Evolutionary conservation across 1,139 yeast species (phyloP), one percentile per base, ranked within the genome.

Genomic region (Candida glucosophila): DNA sequence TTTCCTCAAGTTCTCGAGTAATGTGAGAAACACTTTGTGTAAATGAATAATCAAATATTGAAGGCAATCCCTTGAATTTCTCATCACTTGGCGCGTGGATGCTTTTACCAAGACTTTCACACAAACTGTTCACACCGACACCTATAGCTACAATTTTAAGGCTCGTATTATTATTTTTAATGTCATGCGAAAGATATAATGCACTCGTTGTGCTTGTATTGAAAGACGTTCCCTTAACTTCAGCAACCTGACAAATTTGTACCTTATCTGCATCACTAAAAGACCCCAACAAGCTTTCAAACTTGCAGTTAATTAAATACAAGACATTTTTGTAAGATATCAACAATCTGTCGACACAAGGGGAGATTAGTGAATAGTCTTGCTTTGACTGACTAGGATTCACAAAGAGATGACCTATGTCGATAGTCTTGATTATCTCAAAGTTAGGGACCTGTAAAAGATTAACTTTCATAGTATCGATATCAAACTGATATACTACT

Each of bases 101-200:
- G 15, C 82, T 74, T 43, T 74, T 77, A 14, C 92, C 90, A 24
- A 83, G 49, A 17, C 85, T 75, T 39, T 82, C 90, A 33, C 73
- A 67, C 35, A 85, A 60, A 25, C 73, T 74, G 36, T 88, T 86
- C 20, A 69, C 53, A 3, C 93, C 93, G 11, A 77, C 72, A 35
- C 76, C 73, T 17, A 80, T 63, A 26, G 75, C 69, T 29, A 63
- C 51, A 24, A 63, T 52, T 36, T 65, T 62, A 34, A 69, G 50
- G 28, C 58, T 54, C 17, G 65, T 55, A 28, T 56, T 57, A 28
- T 67, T 66, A 34, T 65, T 65, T 36, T 58, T 63, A 12, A 49
- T 41, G 31, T 66, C 64, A 30, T 55, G 52, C 30, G 62, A 52
- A 26, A 67, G 46, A 35, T 56, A 59, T 27, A 68, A 44, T n/a